Percentiles rank a stretch among this genome's conserved stretches.
phyloP scores from a whole-genome alignment of 2,329 filamentous ascomycete species.

The Calonectria pauciramosa region DNA sequence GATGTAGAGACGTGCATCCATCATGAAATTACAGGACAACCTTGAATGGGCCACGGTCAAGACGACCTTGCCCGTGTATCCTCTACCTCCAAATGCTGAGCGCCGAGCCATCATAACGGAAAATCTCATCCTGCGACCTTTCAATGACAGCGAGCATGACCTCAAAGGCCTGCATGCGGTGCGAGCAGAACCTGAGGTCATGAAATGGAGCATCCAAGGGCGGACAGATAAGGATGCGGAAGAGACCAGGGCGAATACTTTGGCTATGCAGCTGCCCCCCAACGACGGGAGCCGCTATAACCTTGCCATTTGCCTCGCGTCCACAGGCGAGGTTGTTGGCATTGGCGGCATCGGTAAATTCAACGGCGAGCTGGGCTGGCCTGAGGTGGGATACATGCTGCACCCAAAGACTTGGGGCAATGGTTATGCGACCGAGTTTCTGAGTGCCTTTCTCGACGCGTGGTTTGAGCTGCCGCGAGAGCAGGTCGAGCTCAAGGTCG shows the following conservation, averaged over 20 bases:
- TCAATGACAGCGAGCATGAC: slow-evolving; percentile 61
- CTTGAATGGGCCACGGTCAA: slow-evolving; percentile 58
- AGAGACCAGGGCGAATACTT: slow-evolving; percentile 50
- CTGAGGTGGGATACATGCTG: slow-evolving; percentile 72
- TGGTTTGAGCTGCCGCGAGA: slow-evolving; percentile 66
- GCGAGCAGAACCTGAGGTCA: slow-evolving; percentile 71
- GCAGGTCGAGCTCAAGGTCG: slow-evolving; percentile 59
- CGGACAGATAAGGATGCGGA: slow-evolving; percentile 58
- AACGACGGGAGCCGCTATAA: slow-evolving; percentile 68
- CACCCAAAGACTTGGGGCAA: slow-evolving; percentile 66
- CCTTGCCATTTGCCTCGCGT: slow-evolving; percentile 64
- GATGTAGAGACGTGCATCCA: background rate
- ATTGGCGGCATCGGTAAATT: slow-evolving; percentile 59
- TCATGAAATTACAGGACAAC: slow-evolving; percentile 38
- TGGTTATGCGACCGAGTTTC: slow-evolving; percentile 70
- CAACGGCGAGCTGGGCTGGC: slow-evolving; percentile 62
- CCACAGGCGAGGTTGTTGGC: slow-evolving; percentile 66
- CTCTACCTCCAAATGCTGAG: slow-evolving; percentile 56
- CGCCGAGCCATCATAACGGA: slow-evolving; percentile 61
- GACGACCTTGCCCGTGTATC: slow-evolving; percentile 61
- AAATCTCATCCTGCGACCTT: slow-evolving; percentile 68
- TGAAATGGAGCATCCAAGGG: slow-evolving; percentile 68
- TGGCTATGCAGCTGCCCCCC: slow-evolving; percentile 58
- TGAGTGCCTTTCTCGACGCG: slow-evolving; percentile 59
- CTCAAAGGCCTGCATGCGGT: slow-evolving; percentile 64